Conservation (phyloP, 129 eudicot species). For the Ambrosia trifida region DNA sequence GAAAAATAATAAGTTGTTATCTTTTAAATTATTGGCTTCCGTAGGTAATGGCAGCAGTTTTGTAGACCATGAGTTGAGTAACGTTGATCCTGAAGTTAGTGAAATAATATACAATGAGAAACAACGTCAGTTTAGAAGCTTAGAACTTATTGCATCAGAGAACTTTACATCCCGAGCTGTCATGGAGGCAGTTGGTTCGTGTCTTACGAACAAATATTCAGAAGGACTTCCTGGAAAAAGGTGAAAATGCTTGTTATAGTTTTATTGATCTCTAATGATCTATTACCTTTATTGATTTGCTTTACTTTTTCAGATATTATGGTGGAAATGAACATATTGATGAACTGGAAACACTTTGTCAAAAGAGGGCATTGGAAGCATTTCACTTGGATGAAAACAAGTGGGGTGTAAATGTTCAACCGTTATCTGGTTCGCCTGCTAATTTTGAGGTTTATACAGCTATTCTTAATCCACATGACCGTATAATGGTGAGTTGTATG, state of each 20-base stretch:
- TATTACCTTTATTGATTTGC: slow-evolving; percentile 1
- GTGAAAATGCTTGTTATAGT: slow-evolving; percentile 26
- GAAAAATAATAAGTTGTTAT: background rate
- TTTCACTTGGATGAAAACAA: slow-evolving; percentile 73
- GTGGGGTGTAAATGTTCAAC: slow-evolving; percentile 99
- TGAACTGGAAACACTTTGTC: slow-evolving; percentile 87
- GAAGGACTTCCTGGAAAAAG: slow-evolving; percentile 99
- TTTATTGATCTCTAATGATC: background rate
- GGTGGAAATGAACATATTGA: slow-evolving; percentile 98
- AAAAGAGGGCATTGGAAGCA: slow-evolving; percentile 85
- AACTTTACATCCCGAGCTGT: slow-evolving; percentile 96
- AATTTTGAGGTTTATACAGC: slow-evolving; percentile 97
- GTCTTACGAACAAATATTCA: slow-evolving; percentile 93
- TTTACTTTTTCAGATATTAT: slow-evolving; percentile 59
- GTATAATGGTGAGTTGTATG: slow-evolving; percentile 69
- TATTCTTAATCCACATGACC: slow-evolving; percentile 86
- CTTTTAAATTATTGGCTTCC: background rate
- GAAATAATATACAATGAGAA: slow-evolving; percentile 73
- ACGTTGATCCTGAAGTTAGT: slow-evolving; percentile 80
- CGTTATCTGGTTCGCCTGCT: slow-evolving; percentile 95
- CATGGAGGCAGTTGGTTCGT: slow-evolving; percentile 98
- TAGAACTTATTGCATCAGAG: slow-evolving; percentile 96
- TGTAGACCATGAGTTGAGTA: slow-evolving; percentile 61
- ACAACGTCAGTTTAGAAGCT: slow-evolving; percentile 79
- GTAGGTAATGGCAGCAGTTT: slow-evolving; percentile 61